Evolutionary conservation across 345 rosid species (phyloP), one percentile per base, ranked within the genome.

Genomic region (Rubroshorea leprosula): DNA sequence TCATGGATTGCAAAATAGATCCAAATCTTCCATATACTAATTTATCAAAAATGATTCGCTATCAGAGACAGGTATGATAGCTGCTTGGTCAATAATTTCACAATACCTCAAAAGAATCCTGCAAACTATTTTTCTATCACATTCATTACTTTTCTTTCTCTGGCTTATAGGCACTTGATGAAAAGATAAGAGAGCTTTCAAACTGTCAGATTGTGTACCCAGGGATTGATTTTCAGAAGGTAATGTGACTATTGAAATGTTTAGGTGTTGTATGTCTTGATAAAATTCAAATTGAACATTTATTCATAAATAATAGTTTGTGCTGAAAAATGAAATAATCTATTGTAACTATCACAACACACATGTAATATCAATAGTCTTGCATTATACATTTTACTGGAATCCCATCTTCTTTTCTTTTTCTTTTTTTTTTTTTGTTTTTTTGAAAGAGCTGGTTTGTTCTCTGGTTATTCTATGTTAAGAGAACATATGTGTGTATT

Each of bases 1-100:
- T 94, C 25, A 94, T 94, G 97, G 99, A 94, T 71, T 94, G 97
- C 78, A 94, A 83, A 80, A 90, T 94, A 54, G 89, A 86, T 73
- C 96, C 96, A 52, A 90, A 90, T 73, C 99, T 94, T 78, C 96
- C 95, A 17, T 94, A 85, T 68, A 94, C 93, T 27, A 85, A 94
- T 79, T 57, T 90, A 65, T 90, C 99, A 27, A 90, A 81, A 24
- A 90, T 90, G 99, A 72, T 94, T 62, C 93, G 86, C 43, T 82
- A 83, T 68, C 97, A 90, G 68, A 84, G 97, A 73, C 86, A 84
- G 81, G 99, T 86, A 72, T 35, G 12, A 2, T 53, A 57, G 16
- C 22, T 25, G 62, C 55, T 44, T 49, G 0, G 27, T 50, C 11
- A 9, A 6, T 35, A 13, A 35, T 35, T 2, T 35, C 41, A 13